phyloP scores from a whole-genome alignment of 129 eudicot genomes.

The Tagetes erecta region DNA sequence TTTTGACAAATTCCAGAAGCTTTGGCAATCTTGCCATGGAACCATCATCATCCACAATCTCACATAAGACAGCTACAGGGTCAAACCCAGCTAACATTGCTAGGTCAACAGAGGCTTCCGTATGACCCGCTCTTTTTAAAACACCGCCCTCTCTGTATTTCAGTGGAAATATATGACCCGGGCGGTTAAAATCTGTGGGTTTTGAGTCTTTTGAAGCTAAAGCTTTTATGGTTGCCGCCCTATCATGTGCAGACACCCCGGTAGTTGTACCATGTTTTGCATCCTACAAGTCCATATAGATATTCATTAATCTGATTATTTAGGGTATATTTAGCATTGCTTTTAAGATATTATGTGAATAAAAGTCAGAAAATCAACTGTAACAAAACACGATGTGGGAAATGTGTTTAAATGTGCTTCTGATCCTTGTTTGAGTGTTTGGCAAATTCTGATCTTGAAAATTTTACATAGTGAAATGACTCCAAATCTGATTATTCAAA shows the following conservation, averaged over 20 bases:
- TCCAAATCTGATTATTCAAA: neutral
- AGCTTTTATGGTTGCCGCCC: constrained; percentile 70
- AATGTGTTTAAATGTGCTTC: neutral
- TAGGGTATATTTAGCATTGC: neutral
- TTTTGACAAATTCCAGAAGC: constrained; percentile 58
- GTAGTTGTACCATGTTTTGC: constrained; percentile 85
- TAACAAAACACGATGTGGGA: neutral
- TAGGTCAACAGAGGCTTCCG: constrained; percentile 88
- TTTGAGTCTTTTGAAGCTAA: constrained; percentile 73
- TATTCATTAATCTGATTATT: neutral
- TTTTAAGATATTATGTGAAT: neutral
- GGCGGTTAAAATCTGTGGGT: constrained; percentile 79
- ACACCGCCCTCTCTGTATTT: constrained; percentile 88
- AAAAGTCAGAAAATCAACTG: neutral
- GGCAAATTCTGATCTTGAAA: neutral
- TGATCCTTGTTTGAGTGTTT: neutral
- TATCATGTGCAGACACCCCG: constrained; percentile 78
- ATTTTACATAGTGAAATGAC: too few relatives aligned
- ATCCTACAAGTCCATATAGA: constrained; percentile 47
- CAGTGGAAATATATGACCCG: constrained; percentile 86
- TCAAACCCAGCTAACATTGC: constrained; percentile 71
- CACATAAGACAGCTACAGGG: constrained; percentile 78
- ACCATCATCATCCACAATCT: constrained; percentile 90
- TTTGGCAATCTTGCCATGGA: constrained; percentile 87
- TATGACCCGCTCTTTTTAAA: constrained; percentile 83